These are phyloP conservation scores for Astrothelium macrocarpum DNA, from an alignment of 495 filamentous ascomycete species.

Conservation along the genomic window DNA sequence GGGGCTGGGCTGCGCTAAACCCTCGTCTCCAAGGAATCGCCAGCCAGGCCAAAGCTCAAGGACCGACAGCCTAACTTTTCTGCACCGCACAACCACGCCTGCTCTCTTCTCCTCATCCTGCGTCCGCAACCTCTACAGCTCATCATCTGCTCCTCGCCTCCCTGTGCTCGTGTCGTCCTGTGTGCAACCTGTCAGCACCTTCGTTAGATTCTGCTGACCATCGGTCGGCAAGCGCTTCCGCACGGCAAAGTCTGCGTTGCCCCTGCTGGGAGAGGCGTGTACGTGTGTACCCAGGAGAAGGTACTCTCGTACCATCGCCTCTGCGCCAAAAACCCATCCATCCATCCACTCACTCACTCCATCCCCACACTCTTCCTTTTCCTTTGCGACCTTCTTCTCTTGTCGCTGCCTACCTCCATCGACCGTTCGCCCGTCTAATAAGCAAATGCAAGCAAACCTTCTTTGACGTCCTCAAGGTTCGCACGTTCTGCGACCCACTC, in stretches of 20 bases:
- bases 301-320: background rate
- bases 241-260: constrained; percentile 2
- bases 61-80: constrained; percentile 2
- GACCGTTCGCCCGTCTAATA: background rate
- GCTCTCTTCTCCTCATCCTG: background rate
- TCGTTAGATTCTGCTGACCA: background rate
- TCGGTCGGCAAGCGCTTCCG: constrained; percentile 4
- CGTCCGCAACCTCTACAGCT: background rate
- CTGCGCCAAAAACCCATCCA: background rate
- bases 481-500: background rate
- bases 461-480: background rate
- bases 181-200: background rate
- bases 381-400: too few relatives aligned
- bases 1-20: background rate
- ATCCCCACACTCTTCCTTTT: too few relatives aligned
- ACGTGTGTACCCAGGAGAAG: background rate
- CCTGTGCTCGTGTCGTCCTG: background rate
- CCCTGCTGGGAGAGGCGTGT: background rate
- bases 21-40: background rate
- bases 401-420: background rate
- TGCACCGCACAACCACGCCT: background rate
- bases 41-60: background rate
- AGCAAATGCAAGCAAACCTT: background rate
- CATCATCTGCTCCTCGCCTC: background rate
- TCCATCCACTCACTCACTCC: background rate